Evolutionary conservation across 192 early-diverging fungal species (phyloP).

Genomic region (Chytriomyces sp.): DNA sequence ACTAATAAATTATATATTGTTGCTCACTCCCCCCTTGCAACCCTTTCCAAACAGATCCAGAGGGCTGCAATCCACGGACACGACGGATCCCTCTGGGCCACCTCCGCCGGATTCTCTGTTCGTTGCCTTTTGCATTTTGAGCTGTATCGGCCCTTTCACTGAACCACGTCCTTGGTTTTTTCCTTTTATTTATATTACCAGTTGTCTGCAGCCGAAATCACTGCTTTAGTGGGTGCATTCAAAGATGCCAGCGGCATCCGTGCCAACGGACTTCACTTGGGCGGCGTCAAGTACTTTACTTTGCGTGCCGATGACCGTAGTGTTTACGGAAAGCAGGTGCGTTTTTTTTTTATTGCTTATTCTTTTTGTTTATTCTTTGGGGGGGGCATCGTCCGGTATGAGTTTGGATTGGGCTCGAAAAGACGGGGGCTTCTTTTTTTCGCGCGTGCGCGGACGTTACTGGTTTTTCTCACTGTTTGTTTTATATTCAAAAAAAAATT

Average conservation of each 20-base stretch:
- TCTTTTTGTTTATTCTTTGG: not conserved
- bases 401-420: no score
- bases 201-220: slow-evolving; percentile 61
- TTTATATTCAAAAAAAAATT: slow-evolving; percentile 4
- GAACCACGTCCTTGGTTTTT: not conserved
- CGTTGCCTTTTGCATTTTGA: not conserved
- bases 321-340: slow-evolving; percentile 83
- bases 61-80: slow-evolving; percentile 84
- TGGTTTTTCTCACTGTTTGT: slow-evolving; percentile 6
- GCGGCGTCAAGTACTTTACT: slow-evolving; percentile 76
- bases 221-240: slow-evolving; percentile 68
- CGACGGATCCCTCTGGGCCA: slow-evolving; percentile 84
- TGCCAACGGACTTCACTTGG: slow-evolving; percentile 71
- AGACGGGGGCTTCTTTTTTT: no score
- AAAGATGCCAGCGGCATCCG: slow-evolving; percentile 56
- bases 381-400: not conserved
- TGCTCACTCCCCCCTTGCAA: not conserved
- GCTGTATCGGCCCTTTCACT: not conserved
- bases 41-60: slow-evolving; percentile 32
- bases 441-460: not conserved
- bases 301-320: slow-evolving; percentile 65
- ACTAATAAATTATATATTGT: not conserved
- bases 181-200: slow-evolving; percentile 36
- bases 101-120: slow-evolving; percentile 74
- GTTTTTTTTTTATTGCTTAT: not conserved